Conservation (phyloP, 768 basidiomycete species). For the Astraeus odoratus region DNA sequence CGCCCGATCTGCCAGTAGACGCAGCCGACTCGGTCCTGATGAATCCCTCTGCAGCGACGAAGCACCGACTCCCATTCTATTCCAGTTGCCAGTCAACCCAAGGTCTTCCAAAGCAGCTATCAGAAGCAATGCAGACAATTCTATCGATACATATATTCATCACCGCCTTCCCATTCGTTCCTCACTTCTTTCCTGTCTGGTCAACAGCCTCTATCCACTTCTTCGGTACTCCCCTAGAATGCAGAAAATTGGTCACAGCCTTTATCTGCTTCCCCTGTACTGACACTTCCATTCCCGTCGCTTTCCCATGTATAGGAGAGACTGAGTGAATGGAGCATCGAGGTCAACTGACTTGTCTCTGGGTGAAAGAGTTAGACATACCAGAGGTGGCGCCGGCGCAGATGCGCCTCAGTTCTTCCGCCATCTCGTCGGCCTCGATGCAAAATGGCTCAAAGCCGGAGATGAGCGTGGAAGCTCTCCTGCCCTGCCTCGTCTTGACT, state of each 20-base stretch:
- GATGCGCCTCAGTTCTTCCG: conserved; percentile 66
- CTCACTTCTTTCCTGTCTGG: conserved; percentile 39
- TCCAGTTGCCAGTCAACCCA: too few species aligned
- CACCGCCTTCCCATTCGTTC: too few species aligned
- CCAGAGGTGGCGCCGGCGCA: conserved; percentile 81
- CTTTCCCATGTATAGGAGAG: conserved; percentile 52
- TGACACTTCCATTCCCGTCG: conserved; percentile 58
- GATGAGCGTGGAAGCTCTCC: conserved; percentile 70
- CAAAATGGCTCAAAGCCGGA: conserved; percentile 77
- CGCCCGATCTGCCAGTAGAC: too few species aligned
- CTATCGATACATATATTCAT: too few species aligned
- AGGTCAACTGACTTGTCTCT: too few species aligned
- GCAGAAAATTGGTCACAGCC: conserved; percentile 58
- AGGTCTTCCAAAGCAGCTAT: too few species aligned
- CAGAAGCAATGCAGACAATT: too few species aligned
- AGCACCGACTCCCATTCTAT: too few species aligned
- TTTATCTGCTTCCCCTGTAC: conserved; percentile 82
- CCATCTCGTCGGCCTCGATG: conserved; percentile 62
- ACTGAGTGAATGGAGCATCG: conserved; percentile 33
- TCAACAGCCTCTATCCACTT: conserved; percentile 65
- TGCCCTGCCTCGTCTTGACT: conserved; percentile 69
- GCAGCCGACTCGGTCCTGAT: too few species aligned
- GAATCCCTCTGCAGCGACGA: too few species aligned
- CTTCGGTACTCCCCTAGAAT: conserved; percentile 69
- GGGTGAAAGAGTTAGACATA: conserved; percentile 25